Conservation (phyloP, 148 eudicot species). For the Silene uniflora region DNA sequence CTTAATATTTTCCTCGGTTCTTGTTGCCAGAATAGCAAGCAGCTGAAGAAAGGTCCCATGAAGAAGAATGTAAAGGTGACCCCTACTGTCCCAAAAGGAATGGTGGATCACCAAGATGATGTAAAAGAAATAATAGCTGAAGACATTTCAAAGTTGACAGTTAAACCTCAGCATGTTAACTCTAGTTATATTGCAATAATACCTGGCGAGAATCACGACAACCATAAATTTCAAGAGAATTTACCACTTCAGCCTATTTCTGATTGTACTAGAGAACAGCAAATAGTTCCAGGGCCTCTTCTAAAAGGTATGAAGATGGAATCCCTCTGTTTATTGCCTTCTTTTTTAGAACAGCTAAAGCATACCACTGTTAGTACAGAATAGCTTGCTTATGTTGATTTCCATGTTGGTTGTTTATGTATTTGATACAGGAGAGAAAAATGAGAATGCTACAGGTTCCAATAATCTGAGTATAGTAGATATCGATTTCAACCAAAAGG, state of each 20-base stretch:
- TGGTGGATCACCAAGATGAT: conserved; percentile 25
- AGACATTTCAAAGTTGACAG: conserved; percentile 32
- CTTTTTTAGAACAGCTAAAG: background rate
- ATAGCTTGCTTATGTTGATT: background rate
- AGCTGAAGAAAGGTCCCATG: conserved; percentile 34
- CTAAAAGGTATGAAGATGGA: conserved; percentile 38
- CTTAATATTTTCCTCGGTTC: conserved; percentile 13
- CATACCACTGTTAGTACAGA: background rate
- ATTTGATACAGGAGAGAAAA: conserved; percentile 39
- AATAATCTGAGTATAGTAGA: conserved; percentile 38
- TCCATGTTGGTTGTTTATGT: background rate
- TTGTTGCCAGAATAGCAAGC: conserved; percentile 44
- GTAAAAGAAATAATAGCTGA: conserved; percentile 32
- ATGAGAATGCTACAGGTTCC: conserved; percentile 31
- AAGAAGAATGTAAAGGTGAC: conserved; percentile 46
- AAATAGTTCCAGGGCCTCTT: conserved; percentile 23
- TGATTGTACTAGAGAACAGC: conserved; percentile 12
- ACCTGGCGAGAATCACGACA: conserved; percentile 29
- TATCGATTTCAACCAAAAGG: conserved; percentile 65
- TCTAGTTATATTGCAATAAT: conserved; percentile 27
- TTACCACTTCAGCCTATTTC: conserved; percentile 20
- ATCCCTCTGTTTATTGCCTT: background rate
- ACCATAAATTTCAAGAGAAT: conserved; percentile 21
- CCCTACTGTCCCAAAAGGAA: conserved; percentile 27
- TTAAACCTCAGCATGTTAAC: conserved; percentile 28